Conservation (phyloP, 2,329 filamentous ascomycete genomes). For the Botrytis squamosa region DNA sequence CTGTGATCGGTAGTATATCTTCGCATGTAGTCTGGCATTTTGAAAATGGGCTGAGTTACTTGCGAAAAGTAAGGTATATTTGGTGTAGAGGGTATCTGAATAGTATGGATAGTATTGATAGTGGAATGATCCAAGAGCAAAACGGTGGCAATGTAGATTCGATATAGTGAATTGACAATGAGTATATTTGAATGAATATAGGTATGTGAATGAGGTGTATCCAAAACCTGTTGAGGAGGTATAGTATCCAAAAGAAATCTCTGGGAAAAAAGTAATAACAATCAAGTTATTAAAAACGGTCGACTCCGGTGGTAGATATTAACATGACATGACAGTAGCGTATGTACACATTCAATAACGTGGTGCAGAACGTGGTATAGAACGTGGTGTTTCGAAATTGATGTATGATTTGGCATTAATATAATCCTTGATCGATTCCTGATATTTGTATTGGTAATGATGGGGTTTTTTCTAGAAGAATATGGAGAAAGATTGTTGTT, state of each 20-base stretch:
- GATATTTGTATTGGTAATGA: not conserved
- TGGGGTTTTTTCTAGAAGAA: not conserved
- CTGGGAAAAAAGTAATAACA: conserved; percentile 21
- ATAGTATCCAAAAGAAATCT: conserved; percentile 14
- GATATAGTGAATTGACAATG: conserved; percentile 2
- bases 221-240: conserved; percentile 3
- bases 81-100: not conserved
- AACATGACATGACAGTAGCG: conserved; percentile 24
- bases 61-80: conserved; percentile 1
- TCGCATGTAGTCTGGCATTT: conserved; percentile 33
- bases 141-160: not conserved
- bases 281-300: conserved; percentile 20
- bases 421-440: not conserved
- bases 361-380: conserved; percentile 22
- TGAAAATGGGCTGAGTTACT: conserved; percentile 15
- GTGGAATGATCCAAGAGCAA: not conserved
- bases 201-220: conserved; percentile 4
- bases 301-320: conserved; percentile 24
- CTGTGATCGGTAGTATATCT: conserved; percentile 33
- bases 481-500: conserved; percentile 5
- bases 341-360: conserved; percentile 18
- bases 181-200: not conserved
- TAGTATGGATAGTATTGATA: not conserved
- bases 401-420: conserved; percentile 27
- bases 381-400: conserved; percentile 26